phyloP scores from a whole-genome alignment of 768 basidiomycete genomes.

The button mushroom (Agaricus bisporus) region DNA sequence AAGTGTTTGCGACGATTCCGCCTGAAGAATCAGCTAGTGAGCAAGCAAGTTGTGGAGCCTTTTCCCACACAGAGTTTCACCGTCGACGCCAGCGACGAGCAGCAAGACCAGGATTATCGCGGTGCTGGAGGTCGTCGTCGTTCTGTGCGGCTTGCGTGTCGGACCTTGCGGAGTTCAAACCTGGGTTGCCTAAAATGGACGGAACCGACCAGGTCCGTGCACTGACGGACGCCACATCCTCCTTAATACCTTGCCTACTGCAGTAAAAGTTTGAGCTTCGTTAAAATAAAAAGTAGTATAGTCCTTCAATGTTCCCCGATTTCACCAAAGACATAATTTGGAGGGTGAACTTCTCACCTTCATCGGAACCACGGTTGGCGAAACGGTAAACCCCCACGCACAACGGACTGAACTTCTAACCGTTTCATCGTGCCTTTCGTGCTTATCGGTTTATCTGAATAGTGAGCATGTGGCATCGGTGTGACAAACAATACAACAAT shows the following conservation, averaged over 20 bases:
- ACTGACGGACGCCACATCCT: not conserved
- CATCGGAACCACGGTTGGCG: too few relatives aligned
- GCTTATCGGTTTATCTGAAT: too few relatives aligned
- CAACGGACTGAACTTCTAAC: not conserved
- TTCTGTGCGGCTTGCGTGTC: constrained; percentile 1
- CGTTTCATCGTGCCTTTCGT: too few relatives aligned
- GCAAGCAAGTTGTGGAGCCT: not conserved
- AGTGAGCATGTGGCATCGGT: too few relatives aligned
- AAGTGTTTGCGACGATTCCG: constrained; percentile 27
- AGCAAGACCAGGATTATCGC: constrained; percentile 6
- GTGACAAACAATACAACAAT: too few relatives aligned
- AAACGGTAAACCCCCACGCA: not conserved
- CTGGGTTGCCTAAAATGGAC: constrained; percentile 20
- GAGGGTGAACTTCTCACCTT: too few relatives aligned
- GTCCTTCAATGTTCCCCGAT: too few relatives aligned
- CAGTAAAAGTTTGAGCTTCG: too few relatives aligned
- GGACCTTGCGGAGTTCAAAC: constrained; percentile 25
- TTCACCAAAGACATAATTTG: too few relatives aligned
- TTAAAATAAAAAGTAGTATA: too few relatives aligned
- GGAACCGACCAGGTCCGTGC: constrained; percentile 14
- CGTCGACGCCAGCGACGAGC: not conserved
- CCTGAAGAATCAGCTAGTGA: not conserved
- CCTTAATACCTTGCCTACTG: not conserved
- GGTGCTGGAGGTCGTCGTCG: constrained; percentile 12
- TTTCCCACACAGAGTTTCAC: not conserved